phyloP scores from a whole-genome alignment of 805 yeast species.

The Starmerella floris region DNA sequence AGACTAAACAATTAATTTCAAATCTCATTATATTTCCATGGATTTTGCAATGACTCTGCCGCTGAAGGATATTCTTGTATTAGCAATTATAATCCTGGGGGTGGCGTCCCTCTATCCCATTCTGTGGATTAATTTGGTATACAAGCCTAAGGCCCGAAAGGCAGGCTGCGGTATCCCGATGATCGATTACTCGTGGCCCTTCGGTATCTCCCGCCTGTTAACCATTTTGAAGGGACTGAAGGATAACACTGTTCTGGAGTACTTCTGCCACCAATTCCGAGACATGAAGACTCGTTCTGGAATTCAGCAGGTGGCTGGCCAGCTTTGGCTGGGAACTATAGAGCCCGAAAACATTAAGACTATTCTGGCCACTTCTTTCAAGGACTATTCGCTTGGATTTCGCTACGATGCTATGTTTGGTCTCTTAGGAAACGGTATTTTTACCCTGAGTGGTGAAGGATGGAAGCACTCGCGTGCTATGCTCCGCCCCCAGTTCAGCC shows the following conservation, averaged over 20 bases:
- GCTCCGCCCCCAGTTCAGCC: slow-evolving; percentile 25
- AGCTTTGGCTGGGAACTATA: slow-evolving; percentile 17
- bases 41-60: background rate
- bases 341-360: slow-evolving; percentile 25
- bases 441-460: slow-evolving; percentile 24
- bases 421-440: slow-evolving; percentile 24
- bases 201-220: slow-evolving; percentile 9
- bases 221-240: slow-evolving; percentile 2
- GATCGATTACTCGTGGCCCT: slow-evolving; percentile 8
- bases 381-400: slow-evolving; percentile 23
- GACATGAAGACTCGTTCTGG: slow-evolving; percentile 5
- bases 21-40: background rate
- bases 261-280: slow-evolving; percentile 6
- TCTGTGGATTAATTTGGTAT: slow-evolving; percentile 1
- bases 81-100: background rate
- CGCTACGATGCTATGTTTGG: slow-evolving; percentile 20
- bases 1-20: no score
- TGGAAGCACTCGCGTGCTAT: slow-evolving; percentile 26
- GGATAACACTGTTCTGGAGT: slow-evolving; percentile 8
- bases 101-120: slow-evolving; percentile 3
- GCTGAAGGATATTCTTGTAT: slow-evolving; percentile 3
- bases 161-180: slow-evolving; percentile 10
- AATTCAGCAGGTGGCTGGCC: slow-evolving; percentile 11
- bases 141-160: slow-evolving; percentile 10
- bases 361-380: slow-evolving; percentile 22